Percentiles rank a stretch among this genome's conserved stretches.
These are phyloP conservation scores for Blastomyces gilchristii DNA, from an alignment of 2,329 filamentous ascomycete genomes.

Conservation along the genomic window DNA sequence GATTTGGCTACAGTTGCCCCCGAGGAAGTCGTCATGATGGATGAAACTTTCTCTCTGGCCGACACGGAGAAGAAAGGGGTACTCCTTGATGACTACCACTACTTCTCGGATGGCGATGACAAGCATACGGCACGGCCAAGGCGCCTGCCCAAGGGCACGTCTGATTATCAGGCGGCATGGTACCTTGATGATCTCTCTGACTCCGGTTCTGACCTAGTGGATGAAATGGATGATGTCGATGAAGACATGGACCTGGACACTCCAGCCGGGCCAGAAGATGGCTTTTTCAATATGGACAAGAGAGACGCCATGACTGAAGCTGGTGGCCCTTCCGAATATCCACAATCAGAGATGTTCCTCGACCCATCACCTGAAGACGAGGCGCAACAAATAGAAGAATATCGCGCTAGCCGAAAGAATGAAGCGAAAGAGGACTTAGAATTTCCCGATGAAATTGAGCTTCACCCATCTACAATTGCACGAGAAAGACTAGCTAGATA, in stretches of 20 bases:
- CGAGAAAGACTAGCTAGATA: constrained; percentile 78
- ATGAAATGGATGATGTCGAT: constrained; percentile 55
- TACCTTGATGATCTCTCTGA: constrained; percentile 73
- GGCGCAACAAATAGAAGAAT: constrained; percentile 68
- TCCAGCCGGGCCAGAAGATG: constrained; percentile 66
- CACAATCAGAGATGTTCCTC: constrained; percentile 84
- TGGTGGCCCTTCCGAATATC: constrained; percentile 74
- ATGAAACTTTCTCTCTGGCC: constrained; percentile 45
- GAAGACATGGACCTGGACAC: constrained; percentile 44
- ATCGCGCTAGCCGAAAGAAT: constrained; percentile 63
- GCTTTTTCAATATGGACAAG: constrained; percentile 49
- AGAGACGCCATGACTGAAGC: constrained; percentile 55
- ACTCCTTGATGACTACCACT: constrained; percentile 90
- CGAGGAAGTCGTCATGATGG: constrained; percentile 71
- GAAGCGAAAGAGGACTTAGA: constrained; percentile 86
- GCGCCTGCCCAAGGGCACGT: constrained; percentile 79
- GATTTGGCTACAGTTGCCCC: constrained; percentile 75
- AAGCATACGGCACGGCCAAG: constrained; percentile 54
- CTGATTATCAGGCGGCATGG: constrained; percentile 90
- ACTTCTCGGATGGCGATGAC: constrained; percentile 90
- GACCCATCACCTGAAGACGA: constrained; percentile 73
- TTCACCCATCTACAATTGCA: constrained; percentile 77
- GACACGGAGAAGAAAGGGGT: constrained; percentile 67
- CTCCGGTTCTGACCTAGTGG: constrained; percentile 74
- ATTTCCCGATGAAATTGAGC: constrained; percentile 94